These are phyloP conservation scores for Camellia sinensis DNA, from an alignment of 148 eudicot species.

Conservation along the genomic window DNA sequence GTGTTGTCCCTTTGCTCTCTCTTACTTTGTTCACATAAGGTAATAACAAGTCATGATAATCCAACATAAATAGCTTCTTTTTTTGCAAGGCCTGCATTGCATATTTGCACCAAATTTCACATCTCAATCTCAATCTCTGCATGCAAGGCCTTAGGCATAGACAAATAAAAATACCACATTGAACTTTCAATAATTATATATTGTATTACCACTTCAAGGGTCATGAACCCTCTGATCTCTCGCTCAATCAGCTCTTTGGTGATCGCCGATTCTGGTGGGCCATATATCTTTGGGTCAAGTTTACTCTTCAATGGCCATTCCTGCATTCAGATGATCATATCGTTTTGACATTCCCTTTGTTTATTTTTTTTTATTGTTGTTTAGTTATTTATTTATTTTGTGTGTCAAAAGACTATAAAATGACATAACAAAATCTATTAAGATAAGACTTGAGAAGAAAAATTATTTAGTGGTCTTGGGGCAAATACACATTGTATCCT, in stretches of 20 bases:
- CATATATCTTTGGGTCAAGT: constrained; percentile 65
- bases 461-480: too few species aligned
- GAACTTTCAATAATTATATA: too few species aligned
- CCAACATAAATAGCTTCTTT: constrained; percentile 68
- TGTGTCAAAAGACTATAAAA: too few species aligned
- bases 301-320: constrained; percentile 73
- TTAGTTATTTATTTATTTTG: too few species aligned
- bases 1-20: constrained; percentile 43
- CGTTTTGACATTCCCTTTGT: not conserved
- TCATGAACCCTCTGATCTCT: constrained; percentile 42
- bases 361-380: too few species aligned
- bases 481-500: too few species aligned
- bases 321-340: constrained; percentile 20
- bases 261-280: constrained; percentile 67
- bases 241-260: constrained; percentile 50
- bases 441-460: too few species aligned
- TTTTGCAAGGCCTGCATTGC: constrained; percentile 49
- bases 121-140: too few species aligned
- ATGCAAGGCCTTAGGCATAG: too few species aligned
- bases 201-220: constrained; percentile 45
- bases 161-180: too few species aligned
- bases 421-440: too few species aligned
- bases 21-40: constrained; percentile 76
- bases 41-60: constrained; percentile 77
- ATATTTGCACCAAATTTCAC: too few species aligned